These are phyloP conservation scores for Ascochyta clinopodiicola DNA, from an alignment of 2,329 filamentous ascomycete species.

Conservation along the genomic window DNA sequence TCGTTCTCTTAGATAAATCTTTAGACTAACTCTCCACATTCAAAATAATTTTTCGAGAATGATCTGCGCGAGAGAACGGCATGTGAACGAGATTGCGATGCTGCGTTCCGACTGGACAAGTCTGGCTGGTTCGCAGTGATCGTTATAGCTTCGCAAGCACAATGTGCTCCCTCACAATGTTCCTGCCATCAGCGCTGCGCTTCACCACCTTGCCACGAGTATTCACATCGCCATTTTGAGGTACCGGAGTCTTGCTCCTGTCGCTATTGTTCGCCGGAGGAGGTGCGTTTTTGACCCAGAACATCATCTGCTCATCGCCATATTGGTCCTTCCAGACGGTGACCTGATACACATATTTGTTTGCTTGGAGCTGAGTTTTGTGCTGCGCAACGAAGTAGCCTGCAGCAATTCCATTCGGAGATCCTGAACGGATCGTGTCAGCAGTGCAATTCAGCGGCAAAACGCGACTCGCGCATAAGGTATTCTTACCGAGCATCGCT, in stretches of 20 bases:
- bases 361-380: slow-evolving; percentile 13
- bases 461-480: neutral
- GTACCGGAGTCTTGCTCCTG: neutral
- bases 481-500: slow-evolving; percentile 19
- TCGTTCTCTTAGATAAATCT: too few relatives aligned
- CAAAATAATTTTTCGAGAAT: neutral
- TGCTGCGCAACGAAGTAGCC: slow-evolving; percentile 21
- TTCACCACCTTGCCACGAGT: neutral
- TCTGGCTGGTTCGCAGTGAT: neutral
- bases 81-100: neutral
- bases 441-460: neutral
- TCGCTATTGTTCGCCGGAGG: neutral
- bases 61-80: neutral
- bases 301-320: slow-evolving; percentile 9
- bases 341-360: slow-evolving; percentile 19
- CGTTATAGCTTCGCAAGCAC: neutral
- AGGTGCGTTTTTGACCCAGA: slow-evolving; percentile 15
- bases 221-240: neutral
- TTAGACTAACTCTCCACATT: too few relatives aligned
- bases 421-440: neutral
- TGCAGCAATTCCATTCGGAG: slow-evolving; percentile 1
- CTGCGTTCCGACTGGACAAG: neutral
- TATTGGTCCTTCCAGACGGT: slow-evolving; percentile 8
- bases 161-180: slow-evolving; percentile 1
- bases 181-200: slow-evolving; percentile 1